Percentiles rank a stretch among this genome's conserved stretches.
Evolutionary conservation across 2,329 filamentous ascomycete genomes (phyloP).

Genomic region (Diaporthe vexans): DNA sequence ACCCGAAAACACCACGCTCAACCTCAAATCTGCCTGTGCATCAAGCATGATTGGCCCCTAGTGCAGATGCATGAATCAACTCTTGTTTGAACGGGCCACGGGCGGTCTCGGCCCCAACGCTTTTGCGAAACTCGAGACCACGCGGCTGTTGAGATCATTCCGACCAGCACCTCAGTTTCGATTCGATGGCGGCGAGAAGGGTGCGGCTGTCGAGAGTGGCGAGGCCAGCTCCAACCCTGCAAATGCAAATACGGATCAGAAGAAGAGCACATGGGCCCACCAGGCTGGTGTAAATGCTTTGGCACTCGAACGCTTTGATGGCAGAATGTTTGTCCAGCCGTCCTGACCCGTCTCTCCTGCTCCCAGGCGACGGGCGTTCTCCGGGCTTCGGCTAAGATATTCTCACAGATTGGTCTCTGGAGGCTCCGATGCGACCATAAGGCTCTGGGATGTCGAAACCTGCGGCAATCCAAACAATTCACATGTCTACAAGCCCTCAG

Average conservation of each 20-base stretch:
- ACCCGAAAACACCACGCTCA: neutral
- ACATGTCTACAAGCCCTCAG: slow-evolving; percentile 68
- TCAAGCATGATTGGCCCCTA: neutral
- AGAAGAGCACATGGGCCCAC: slow-evolving; percentile 73
- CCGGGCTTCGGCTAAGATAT: slow-evolving; percentile 33
- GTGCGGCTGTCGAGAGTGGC: slow-evolving; percentile 48
- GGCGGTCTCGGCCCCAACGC: slow-evolving; percentile 75
- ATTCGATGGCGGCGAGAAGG: slow-evolving; percentile 75
- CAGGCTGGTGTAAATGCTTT: slow-evolving; percentile 83
- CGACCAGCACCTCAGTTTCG: slow-evolving; percentile 75
- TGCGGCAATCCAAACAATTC: slow-evolving; percentile 59
- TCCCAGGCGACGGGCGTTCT: neutral
- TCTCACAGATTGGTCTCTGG: slow-evolving; percentile 80
- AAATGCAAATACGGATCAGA: slow-evolving; percentile 48
- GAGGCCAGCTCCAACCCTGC: slow-evolving; percentile 40
- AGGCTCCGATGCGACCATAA: slow-evolving; percentile 86
- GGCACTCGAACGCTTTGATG: slow-evolving; percentile 85
- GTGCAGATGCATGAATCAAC: slow-evolving; percentile 73
- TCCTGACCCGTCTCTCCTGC: neutral
- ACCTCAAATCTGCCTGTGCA: neutral
- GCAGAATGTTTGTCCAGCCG: slow-evolving; percentile 70
- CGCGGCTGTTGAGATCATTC: slow-evolving; percentile 77
- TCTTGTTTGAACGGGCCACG: slow-evolving; percentile 81
- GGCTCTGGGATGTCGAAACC: slow-evolving; percentile 87
- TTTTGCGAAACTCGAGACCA: slow-evolving; percentile 76